Base-by-base conservation (phyloP, 148 eudicot genomes). In the Drosera capensis region DNA sequence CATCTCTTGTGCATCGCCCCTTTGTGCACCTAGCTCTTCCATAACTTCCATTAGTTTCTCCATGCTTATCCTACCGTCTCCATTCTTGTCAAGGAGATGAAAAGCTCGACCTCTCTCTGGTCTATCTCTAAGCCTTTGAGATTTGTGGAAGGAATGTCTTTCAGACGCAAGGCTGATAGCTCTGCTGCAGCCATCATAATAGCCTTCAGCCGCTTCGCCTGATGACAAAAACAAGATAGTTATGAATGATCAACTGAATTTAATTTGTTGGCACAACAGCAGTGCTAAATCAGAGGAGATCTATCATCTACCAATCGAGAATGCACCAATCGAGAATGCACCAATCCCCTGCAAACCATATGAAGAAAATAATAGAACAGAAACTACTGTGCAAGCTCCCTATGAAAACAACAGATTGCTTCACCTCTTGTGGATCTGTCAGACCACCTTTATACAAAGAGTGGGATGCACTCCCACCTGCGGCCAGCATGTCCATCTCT, bases 131-230 rank as follows among this genome's bases (percentile, higher is more conserved):
- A 51, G 25, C 44, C 59, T 55, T 48, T 65, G 16, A 68, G 77
- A 58, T 58, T 73, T 36, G 71, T 23, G 36, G 80, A 73, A 19
- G 97, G 92, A 64, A 90, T 59, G 66, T 90, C 95, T 56, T 73
- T 67, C 3, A 90, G 86, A 37, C 97, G 94, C 44, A 81, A 47
- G 47, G 94, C 95, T 55, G 87, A 92, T 63, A 80, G 66, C 57
- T 90, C 97, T 45, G 93, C 87, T 42, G 95, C 97, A 71, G 97
- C 93, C 60, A 90, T 75, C 97, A 90, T 90, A 40, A 90, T 71
- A 34, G 84, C 77, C 67, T 80, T 84, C 26, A 90, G 75, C 49
- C 85, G 68, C 63, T 68, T 75, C 49, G 97, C 94, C 97, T 90
- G 66, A 21, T 43, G 37, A 69, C 22, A 48, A 50, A 35, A 55